A percentile compares a stretch with the other conserved stretches of the same genome.
Conservation (phyloP, 768 basidiomycete genomes). For the Tephrocybe rancida region DNA sequence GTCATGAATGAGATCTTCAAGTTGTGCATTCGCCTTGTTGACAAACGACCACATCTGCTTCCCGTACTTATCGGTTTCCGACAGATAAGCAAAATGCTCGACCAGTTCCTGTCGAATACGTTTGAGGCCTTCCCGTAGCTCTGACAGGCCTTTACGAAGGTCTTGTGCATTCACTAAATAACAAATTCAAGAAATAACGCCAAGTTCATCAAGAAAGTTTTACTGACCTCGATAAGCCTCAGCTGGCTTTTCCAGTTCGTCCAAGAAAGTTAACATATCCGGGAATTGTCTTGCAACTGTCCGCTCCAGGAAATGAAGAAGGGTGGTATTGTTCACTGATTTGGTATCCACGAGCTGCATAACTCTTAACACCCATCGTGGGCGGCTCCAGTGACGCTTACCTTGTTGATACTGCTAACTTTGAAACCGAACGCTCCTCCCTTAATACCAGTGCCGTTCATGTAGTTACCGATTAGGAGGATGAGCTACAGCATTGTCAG, state of each 20-base stretch:
- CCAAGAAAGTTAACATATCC: slow-evolving; percentile 83
- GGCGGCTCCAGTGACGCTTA: slow-evolving; percentile 24
- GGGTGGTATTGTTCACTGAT: slow-evolving; percentile 90
- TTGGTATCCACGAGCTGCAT: slow-evolving; percentile 94
- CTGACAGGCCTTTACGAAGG: slow-evolving; percentile 71
- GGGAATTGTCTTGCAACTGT: slow-evolving; percentile 88
- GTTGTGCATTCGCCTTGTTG: slow-evolving; percentile 68
- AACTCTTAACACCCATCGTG: not conserved
- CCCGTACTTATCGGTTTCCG: slow-evolving; percentile 76
- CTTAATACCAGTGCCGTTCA: slow-evolving; percentile 96
- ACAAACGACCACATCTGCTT: slow-evolving; percentile 93
- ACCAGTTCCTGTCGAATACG: slow-evolving; percentile 79
- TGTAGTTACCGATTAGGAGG: slow-evolving; percentile 94
- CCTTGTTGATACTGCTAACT: slow-evolving; percentile 97
- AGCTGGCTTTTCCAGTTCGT: slow-evolving; percentile 86
- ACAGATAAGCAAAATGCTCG: slow-evolving; percentile 76
- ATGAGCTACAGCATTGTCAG: slow-evolving; percentile 59
- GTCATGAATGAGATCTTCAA: slow-evolving; percentile 86
- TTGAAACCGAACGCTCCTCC: slow-evolving; percentile 98
- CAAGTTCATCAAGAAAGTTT: not conserved
- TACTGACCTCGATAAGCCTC: slow-evolving; percentile 87
- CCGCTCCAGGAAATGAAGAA: slow-evolving; percentile 92
- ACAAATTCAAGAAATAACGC: slow-evolving; percentile 13
- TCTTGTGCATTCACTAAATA: slow-evolving; percentile 81
- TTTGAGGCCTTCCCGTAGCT: slow-evolving; percentile 77